Conservation (phyloP, 495 filamentous ascomycete species). For the Trichoderma orchidacearum region DNA sequence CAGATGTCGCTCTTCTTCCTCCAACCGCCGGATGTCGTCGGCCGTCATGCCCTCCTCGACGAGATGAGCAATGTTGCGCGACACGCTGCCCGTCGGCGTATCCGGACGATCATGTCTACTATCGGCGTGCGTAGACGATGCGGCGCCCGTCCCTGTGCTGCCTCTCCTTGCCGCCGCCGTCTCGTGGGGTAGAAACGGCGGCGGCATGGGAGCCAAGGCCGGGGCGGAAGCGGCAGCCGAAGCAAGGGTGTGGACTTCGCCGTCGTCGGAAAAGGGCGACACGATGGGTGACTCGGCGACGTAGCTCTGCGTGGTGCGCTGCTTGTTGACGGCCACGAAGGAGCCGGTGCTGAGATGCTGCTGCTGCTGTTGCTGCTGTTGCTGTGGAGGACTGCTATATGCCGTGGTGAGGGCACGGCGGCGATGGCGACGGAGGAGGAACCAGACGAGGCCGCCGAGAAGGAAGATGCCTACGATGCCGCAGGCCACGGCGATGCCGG, state of each 20-base stretch:
- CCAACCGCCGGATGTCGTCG: slow-evolving; percentile 29
- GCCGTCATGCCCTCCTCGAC: slow-evolving; percentile 38
- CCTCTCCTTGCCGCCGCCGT: too few species aligned
- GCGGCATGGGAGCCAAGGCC: background rate
- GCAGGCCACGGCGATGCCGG: slow-evolving; percentile 28
- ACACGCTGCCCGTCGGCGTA: slow-evolving; percentile 9
- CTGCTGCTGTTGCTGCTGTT: too few species aligned
- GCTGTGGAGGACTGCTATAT: slow-evolving; percentile 7
- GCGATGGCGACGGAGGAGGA: slow-evolving; percentile 18
- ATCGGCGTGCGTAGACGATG: background rate
- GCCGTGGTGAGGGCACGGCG: slow-evolving; percentile 4
- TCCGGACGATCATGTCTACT: slow-evolving; percentile 12
- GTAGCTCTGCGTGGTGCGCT: slow-evolving; percentile 10
- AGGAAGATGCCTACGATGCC: slow-evolving; percentile 18
- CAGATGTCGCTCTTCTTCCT: slow-evolving; percentile 34
- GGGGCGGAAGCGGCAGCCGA: background rate
- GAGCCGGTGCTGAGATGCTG: slow-evolving; percentile 10
- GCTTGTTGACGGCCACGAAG: slow-evolving; percentile 30
- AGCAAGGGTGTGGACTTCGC: slow-evolving; percentile 4
- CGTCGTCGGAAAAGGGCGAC: slow-evolving; percentile 25
- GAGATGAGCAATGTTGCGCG: slow-evolving; percentile 23
- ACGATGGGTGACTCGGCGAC: slow-evolving; percentile 17
- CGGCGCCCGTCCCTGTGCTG: background rate
- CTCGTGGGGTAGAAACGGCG: too few species aligned
- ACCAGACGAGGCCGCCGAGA: slow-evolving; percentile 18